These are phyloP conservation scores for Hondaea fermentalgiana DNA, from an alignment of 108 stramenopile genomes.

Conservation along the genomic window DNA sequence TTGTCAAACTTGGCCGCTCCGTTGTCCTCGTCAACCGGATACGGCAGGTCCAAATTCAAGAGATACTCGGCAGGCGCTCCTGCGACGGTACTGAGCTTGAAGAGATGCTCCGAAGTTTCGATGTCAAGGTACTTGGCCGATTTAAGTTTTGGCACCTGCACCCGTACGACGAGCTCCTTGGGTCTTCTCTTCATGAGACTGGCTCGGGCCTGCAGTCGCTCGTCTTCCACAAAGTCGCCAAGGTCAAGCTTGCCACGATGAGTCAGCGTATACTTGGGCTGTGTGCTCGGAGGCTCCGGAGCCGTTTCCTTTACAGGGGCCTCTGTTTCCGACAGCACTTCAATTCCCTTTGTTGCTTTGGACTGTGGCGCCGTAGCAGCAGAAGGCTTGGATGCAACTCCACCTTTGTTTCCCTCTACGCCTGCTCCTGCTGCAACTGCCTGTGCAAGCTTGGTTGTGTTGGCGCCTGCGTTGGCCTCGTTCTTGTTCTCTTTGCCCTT, in stretches of 20 bases:
- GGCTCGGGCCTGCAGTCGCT: neutral
- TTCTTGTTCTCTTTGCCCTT: neutral
- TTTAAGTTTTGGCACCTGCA: slow-evolving; percentile 17
- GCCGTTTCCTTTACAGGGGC: neutral
- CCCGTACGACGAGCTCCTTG: slow-evolving; percentile 20
- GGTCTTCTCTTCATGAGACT: neutral
- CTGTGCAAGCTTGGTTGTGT: neutral
- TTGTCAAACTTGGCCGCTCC: slow-evolving; percentile 25
- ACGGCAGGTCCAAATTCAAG: slow-evolving; percentile 20
- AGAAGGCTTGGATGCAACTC: no score
- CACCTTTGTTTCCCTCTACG: neutral
- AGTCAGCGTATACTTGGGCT: neutral
- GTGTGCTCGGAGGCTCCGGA: neutral
- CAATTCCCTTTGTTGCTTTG: neutral
- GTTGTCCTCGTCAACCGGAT: slow-evolving; percentile 16
- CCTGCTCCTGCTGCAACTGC: neutral
- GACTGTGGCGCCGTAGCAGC: neutral
- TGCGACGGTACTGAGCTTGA: neutral
- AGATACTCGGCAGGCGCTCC: neutral
- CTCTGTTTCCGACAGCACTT: neutral
- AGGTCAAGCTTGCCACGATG: neutral
- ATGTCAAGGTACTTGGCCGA: slow-evolving; percentile 9
- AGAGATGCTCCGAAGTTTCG: slow-evolving; percentile 9
- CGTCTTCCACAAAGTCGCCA: neutral
- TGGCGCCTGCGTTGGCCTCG: neutral